Evolutionary conservation across 371 early-diverging fungal species (phyloP), one percentile per base, ranked within the genome.

Genomic region (Saksenaea vasiformis): DNA sequence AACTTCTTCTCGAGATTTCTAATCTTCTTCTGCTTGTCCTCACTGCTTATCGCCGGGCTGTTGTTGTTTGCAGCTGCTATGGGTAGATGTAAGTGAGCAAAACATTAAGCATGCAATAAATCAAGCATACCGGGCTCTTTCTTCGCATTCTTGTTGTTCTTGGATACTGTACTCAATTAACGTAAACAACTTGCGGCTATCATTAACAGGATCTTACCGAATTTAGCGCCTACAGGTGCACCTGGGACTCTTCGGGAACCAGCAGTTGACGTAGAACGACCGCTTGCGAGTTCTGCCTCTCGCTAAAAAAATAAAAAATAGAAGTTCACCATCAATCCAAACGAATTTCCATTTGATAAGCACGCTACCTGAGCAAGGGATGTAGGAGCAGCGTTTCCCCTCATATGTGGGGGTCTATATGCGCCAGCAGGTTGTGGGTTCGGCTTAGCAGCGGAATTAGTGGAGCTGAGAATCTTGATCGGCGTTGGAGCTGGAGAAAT

Each of bases 1-100:
- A 97, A 75, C 77, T 97, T 98, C 84, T 94, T 95, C 62, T 91
- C 89, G 27, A 96, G 74, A 56, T 78, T 85, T 65, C 94, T 88
- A 66, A 95, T 84, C 76, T 90, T 91, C 86, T 96, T 98, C 66
- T 91, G 92, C 24, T 80, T 86, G 56, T 87, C 88, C 61, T 78
- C 82, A 58, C 70, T 56, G 51, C 60, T 65, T 15, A 55, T 54
- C 31, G 68, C 36, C 15, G 67, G 36, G 43, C 61, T 35, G 39
- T 64, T 58, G 62, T 62, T 19, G 56, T 39, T 22, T 38, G 51
- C 13, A 43, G 51, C n/a, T 38, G 51, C 13, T 54, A 22, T 37
- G n/a, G n/a, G 35, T 39, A 14, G 24, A 34, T 8, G 13, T 5
- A 35, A 34, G 11, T 54, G 31, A 61, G 10, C 17, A 47, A 47